Evolutionary conservation across 768 basidiomycete genomes (phyloP).

Genomic region (Phallus indusiatus): DNA sequence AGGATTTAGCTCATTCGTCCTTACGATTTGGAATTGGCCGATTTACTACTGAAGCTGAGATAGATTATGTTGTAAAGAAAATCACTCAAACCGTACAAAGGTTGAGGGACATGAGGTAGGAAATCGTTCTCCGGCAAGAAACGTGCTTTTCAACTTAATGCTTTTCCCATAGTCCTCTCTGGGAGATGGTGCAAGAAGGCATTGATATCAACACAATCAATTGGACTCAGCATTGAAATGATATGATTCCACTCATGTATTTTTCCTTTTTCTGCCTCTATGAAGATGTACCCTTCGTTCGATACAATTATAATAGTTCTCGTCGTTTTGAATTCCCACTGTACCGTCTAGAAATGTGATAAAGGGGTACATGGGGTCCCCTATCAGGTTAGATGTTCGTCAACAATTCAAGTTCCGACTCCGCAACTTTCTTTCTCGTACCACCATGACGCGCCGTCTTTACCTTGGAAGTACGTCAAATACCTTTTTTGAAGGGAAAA

Average conservation of each 20-base stretch:
- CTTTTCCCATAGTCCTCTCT: constrained; percentile 62
- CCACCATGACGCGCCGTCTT: constrained; percentile 67
- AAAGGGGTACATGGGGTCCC: background rate
- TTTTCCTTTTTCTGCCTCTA: background rate
- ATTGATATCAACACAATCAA: constrained; percentile 93
- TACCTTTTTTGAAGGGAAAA: background rate
- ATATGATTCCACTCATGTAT: constrained; percentile 10
- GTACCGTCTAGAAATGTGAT: background rate
- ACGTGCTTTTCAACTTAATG: background rate
- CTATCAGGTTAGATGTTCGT: background rate
- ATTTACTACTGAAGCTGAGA: constrained; percentile 95
- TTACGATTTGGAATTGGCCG: constrained; percentile 96
- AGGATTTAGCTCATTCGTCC: constrained; percentile 98
- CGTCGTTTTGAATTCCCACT: background rate
- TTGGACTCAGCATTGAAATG: constrained; percentile 66
- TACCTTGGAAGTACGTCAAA: constrained; percentile 67
- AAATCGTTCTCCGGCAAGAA: constrained; percentile 7
- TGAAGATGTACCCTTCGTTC: background rate
- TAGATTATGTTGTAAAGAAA: constrained; percentile 87
- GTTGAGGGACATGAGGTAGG: constrained; percentile 88
- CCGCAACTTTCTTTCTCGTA: constrained; percentile 14
- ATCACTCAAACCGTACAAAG: constrained; percentile 80
- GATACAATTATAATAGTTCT: background rate
- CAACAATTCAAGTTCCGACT: constrained; percentile 1
- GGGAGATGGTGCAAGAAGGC: constrained; percentile 99